phyloP scores from a whole-genome alignment of 2,329 filamentous ascomycete species.

The Epichloe elymi region DNA sequence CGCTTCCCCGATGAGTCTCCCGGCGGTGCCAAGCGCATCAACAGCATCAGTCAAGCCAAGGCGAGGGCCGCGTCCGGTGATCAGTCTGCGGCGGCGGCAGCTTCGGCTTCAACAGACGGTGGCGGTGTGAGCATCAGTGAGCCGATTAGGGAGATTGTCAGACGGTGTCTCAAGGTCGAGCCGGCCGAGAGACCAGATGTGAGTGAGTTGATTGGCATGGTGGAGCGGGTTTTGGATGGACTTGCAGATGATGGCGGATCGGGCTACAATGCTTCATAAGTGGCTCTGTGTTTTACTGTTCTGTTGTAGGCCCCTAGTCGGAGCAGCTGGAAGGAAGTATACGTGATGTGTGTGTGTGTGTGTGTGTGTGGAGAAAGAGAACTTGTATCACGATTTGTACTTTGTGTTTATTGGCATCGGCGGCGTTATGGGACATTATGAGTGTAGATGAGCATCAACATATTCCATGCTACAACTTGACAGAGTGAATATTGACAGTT shows the following conservation, averaged over 20 bases:
- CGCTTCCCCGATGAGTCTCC: conserved; percentile 77
- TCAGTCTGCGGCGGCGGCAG: conserved; percentile 8
- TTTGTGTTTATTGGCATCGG: too few relatives aligned
- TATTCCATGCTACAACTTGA: too few relatives aligned
- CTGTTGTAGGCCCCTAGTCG: neutral
- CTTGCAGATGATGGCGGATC: conserved; percentile 5
- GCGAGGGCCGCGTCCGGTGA: conserved; percentile 14
- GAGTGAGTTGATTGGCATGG: conserved; percentile 65
- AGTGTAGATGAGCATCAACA: too few relatives aligned
- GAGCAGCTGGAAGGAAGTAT: neutral
- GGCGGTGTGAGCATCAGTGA: conserved; percentile 51
- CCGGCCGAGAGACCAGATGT: conserved; percentile 78
- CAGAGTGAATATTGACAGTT: too few relatives aligned
- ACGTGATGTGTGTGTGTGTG: neutral
- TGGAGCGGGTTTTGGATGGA: conserved; percentile 55
- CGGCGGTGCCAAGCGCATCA: conserved; percentile 36
- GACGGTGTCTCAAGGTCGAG: conserved; percentile 77
- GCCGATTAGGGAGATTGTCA: conserved; percentile 72
- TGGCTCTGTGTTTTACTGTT: neutral
- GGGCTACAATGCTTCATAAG: neutral
- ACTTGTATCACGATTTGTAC: too few relatives aligned
- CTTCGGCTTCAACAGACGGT: conserved; percentile 9
- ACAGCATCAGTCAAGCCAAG: conserved; percentile 24
- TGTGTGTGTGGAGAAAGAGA: neutral
- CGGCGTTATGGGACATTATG: too few relatives aligned